Evolutionary conservation across 2,329 filamentous ascomycete species (phyloP), one percentile per base, ranked within the genome.

Genomic region (Neodidymelliopsis sp.): DNA sequence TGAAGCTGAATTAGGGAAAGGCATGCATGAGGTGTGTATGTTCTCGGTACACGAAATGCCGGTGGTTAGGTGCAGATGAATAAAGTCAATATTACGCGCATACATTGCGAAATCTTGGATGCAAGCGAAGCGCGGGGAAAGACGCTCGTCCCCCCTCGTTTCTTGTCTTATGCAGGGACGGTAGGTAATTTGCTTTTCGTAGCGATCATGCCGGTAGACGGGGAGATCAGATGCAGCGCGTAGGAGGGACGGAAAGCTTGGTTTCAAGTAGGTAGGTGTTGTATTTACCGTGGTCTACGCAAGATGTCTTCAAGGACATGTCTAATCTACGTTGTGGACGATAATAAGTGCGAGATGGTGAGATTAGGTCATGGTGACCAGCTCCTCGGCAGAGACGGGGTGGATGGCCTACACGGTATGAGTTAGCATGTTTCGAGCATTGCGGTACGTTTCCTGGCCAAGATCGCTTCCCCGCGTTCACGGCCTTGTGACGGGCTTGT

Each of bases 311-410:
- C 39, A 18, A 20, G 25, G 27, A 30, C 12, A 37, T 16, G 40
- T 30, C 40, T 45, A 25, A 41, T 45, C 35, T 45, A 41, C 29
- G 24, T 44, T 29, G 22, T 50, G 16, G 29, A 37, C 36, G 24
- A 9, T 33, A 20, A 10, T n/a, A 16, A 19, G 20, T 24, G 22
- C 8, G 7, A 25, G 27, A 24, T 35, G n/a, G 9, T 9, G 18
- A 11, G 33, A 13, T 50, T 63, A 66, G 31, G 63, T 66, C 63
- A 67, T 67, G 38, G 65, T 67, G 34, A 68, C 69, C 54, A 72
- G 49, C 49, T 73, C 70, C 42, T 73, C 70, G 25, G 70, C 70
- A n/a, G 70, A 73, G 41, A 73, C 69, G 23, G 69, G 70, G 42
- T 73, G 70, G 48, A 73, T 73, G 31, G 69, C 69, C 69, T 72